A percentile compares a stretch with the other conserved stretches of the same genome.
Evolutionary conservation across 306 rosid species (phyloP).

Genomic region (Rosa persica): DNA sequence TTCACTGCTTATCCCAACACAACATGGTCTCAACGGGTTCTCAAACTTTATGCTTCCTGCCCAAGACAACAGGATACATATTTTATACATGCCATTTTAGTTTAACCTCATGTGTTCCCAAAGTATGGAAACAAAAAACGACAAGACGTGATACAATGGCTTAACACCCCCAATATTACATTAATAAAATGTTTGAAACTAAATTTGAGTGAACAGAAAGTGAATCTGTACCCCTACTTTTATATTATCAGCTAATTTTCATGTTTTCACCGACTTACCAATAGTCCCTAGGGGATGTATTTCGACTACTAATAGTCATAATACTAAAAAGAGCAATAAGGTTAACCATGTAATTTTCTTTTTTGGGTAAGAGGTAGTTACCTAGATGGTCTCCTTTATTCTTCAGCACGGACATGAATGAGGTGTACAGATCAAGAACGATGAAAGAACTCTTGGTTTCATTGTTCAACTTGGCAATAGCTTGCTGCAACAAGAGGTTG

Average conservation of each 20-base stretch:
- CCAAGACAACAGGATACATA: neutral
- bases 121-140: neutral
- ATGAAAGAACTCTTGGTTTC: conserved; percentile 35
- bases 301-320: no score
- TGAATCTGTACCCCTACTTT: no score
- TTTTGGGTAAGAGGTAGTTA: neutral
- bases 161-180: neutral
- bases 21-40: conserved; percentile 68
- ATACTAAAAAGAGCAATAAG: neutral
- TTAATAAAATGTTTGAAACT: neutral
- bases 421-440: conserved; percentile 55
- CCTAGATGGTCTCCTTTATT: conserved; percentile 36
- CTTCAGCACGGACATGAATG: conserved; percentile 61
- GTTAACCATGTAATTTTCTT: neutral
- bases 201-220: no score
- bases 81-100: neutral
- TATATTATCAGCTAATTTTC: no score
- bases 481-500: conserved; percentile 56
- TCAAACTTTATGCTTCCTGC: conserved; percentile 41
- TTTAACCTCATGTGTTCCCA: neutral
- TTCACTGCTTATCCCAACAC: conserved; percentile 50
- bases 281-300: neutral
- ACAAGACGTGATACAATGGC: neutral
- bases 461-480: conserved; percentile 51
- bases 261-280: no score